phyloP scores from a whole-genome alignment of 179 eudicot species.

The Beta macrorhiza region DNA sequence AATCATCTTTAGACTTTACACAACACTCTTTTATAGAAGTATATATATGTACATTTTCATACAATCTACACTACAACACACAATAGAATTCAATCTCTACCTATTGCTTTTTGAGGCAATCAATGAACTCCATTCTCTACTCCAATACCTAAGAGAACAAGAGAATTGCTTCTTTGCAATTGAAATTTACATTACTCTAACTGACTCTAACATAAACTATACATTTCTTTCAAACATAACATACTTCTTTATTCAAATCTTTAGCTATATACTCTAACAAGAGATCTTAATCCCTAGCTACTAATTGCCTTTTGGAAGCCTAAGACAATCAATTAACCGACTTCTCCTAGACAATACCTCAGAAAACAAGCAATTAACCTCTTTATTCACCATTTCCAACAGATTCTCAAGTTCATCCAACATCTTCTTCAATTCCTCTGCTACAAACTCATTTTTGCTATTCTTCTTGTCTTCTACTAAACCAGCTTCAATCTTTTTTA shows the following conservation, averaged over 20 bases:
- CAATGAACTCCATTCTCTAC: neutral
- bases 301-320: conserved; percentile 18
- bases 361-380: conserved; percentile 43
- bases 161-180: neutral
- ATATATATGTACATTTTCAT: too few species aligned
- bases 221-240: neutral
- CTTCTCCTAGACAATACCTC: conserved; percentile 49
- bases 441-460: conserved; percentile 9
- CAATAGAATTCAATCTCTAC: neutral
- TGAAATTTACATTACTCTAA: neutral
- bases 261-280: neutral
- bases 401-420: conserved; percentile 39
- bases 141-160: neutral
- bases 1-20: too few species aligned
- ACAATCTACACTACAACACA: too few species aligned
- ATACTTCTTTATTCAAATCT: neutral
- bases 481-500: conserved; percentile 46
- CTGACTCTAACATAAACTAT: neutral
- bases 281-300: neutral
- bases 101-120: neutral
- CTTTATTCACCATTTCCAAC: conserved; percentile 36
- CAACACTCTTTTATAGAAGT: too few species aligned
- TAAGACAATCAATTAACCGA: conserved; percentile 47
- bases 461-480: neutral
- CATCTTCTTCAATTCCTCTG: conserved; percentile 36